These are phyloP conservation scores for Candida glaebosa DNA, from an alignment of 805 yeast species.

Conservation along the genomic window DNA sequence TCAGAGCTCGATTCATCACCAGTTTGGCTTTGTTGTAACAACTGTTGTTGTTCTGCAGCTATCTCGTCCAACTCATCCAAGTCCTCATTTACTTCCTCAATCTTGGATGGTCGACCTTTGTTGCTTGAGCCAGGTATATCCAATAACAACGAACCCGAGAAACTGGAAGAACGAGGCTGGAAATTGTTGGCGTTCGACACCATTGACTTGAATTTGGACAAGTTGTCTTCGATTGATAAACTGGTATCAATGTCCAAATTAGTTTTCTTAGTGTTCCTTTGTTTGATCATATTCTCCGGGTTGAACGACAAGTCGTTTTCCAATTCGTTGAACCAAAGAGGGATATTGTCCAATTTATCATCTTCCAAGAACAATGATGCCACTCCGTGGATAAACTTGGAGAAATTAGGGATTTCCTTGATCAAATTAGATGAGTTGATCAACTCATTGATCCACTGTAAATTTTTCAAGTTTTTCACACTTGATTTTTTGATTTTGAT, in stretches of 20 bases:
- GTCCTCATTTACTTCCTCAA: constrained; percentile 37
- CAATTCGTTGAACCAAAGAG: constrained; percentile 92
- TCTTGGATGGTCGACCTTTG: constrained; percentile 67
- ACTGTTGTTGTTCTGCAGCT: constrained; percentile 6
- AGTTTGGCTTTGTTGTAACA: constrained; percentile 7
- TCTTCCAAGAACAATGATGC: constrained; percentile 85
- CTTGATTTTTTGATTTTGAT: constrained; percentile 52
- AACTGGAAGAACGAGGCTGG: constrained; percentile 37
- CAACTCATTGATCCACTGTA: constrained; percentile 83
- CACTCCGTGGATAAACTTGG: constrained; percentile 90
- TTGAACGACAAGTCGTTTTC: constrained; percentile 43
- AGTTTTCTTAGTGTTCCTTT: not conserved
- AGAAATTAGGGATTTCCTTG: constrained; percentile 90
- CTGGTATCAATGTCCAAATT: constrained; percentile 41
- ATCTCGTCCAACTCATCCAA: constrained; percentile 8
- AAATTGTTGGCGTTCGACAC: constrained; percentile 24
- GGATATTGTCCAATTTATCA: constrained; percentile 83
- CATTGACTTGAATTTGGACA: constrained; percentile 41
- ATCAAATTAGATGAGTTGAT: constrained; percentile 72
- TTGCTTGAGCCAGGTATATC: constrained; percentile 40
- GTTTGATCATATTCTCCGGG: constrained; percentile 3
- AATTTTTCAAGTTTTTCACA: constrained; percentile 37
- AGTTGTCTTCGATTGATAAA: constrained; percentile 35
- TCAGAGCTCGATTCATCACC: constrained; percentile 26
- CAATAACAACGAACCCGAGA: constrained; percentile 29